These are phyloP conservation scores for Hypomyces perniciosus DNA, from an alignment of 2,329 filamentous ascomycete genomes.

Conservation along the genomic window DNA sequence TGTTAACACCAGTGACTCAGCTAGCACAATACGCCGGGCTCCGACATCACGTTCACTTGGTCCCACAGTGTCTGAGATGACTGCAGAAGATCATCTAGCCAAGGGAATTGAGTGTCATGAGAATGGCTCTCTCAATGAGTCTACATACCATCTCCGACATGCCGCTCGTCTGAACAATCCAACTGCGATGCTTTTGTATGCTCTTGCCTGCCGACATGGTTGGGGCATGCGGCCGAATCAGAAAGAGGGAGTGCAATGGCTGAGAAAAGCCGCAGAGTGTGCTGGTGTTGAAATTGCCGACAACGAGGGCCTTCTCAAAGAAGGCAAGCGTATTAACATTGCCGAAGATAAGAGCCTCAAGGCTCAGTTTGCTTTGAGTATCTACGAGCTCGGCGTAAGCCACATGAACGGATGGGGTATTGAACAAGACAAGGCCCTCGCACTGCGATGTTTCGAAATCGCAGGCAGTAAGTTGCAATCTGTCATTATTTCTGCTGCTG, in stretches of 20 bases:
- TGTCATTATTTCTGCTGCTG: not conserved
- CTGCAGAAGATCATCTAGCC: constrained; percentile 79
- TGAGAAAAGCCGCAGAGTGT: constrained; percentile 82
- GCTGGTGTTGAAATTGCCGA: constrained; percentile 78
- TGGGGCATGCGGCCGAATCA: constrained; percentile 97
- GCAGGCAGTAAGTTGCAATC: constrained; percentile 61
- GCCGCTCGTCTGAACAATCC: constrained; percentile 81
- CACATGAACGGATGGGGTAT: constrained; percentile 99
- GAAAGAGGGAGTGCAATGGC: constrained; percentile 83
- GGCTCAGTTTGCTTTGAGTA: constrained; percentile 89
- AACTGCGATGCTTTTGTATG: constrained; percentile 93
- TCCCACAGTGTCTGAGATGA: constrained; percentile 61
- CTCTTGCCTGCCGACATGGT: constrained; percentile 87
- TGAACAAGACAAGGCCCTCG: constrained; percentile 81
- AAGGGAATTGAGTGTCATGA: constrained; percentile 90
- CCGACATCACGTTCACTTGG: constrained; percentile 40
- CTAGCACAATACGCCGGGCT: constrained; percentile 43
- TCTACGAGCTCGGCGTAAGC: constrained; percentile 93
- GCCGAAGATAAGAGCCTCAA: constrained; percentile 74
- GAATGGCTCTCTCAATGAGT: constrained; percentile 80
- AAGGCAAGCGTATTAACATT: constrained; percentile 57
- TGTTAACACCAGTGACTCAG: constrained; percentile 46
- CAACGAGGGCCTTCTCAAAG: constrained; percentile 62
- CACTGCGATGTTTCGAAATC: constrained; percentile 91
- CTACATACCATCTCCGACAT: constrained; percentile 89